Conservation (phyloP, 1,284 basidiomycete species). For the Pseudozyma hubeiensis region DNA sequence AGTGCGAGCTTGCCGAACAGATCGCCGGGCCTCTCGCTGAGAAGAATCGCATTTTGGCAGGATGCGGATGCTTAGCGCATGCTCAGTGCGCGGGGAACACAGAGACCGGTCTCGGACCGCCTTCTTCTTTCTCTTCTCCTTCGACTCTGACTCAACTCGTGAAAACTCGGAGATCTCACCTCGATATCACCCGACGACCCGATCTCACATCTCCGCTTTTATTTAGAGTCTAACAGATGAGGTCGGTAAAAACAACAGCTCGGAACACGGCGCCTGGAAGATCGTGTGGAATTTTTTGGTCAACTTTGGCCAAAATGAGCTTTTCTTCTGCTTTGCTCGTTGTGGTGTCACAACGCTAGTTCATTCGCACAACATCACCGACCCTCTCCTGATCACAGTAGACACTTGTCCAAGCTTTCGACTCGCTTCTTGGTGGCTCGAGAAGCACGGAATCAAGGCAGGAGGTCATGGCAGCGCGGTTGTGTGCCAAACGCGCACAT, state of each 20-base stretch:
- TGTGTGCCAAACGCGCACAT: slow-evolving; percentile 31
- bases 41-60: slow-evolving; percentile 14
- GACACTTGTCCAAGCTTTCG: neutral
- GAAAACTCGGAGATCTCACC: slow-evolving; percentile 39
- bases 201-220: neutral
- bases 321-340: slow-evolving; percentile 9
- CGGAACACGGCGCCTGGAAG: slow-evolving; percentile 27
- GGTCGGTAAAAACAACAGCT: neutral
- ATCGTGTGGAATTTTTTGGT: slow-evolving; percentile 9
- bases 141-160: slow-evolving; percentile 42
- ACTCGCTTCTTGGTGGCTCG: neutral
- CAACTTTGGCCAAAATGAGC: neutral
- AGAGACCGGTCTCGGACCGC: slow-evolving; percentile 21
- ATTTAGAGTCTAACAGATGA: neutral
- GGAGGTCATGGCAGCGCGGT: slow-evolving; percentile 21
- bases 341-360: slow-evolving; percentile 5
- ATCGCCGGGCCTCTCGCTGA: slow-evolving; percentile 19
- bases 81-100: slow-evolving; percentile 12
- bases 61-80: slow-evolving; percentile 8
- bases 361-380: neutral
- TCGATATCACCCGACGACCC: slow-evolving; percentile 20
- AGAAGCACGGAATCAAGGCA: neutral
- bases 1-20: slow-evolving; percentile 19
- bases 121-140: neutral
- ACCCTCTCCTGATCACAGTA: neutral